Evolutionary conservation across 345 rosid genomes (phyloP), one percentile per base, ranked within the genome.

Genomic region (Acer saccharum): DNA sequence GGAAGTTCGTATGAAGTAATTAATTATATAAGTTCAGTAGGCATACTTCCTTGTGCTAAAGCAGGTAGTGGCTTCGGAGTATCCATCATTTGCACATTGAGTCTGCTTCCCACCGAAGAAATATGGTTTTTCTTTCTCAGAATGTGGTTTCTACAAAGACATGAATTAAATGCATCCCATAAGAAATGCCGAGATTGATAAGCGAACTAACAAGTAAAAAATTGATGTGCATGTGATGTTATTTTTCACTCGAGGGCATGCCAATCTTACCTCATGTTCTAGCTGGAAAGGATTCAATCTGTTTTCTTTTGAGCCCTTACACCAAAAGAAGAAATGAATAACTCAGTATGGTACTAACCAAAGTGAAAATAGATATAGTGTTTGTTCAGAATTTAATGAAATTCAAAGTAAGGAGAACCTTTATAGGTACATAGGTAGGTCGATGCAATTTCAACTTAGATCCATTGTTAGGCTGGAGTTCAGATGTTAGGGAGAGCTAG

Each of bases 281-380:
- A 83, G 86, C 84, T 79, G 93, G 80, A 90, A 79, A 75, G 83
- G 17, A 76, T 85, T 84, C 79, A 74, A 70, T 91, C 91, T 90
- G 74, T 93, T 96, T 88, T 96, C 99, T 89, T 96, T 96, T 84
- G 90, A 86, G 86, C 89, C 94, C 99, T 96, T 85, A 62, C 77
- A 82, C 79, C 83, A 85, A 79, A 74, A 82, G 6, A 52, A 75
- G 29, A 61, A 83, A 81, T 65, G 76, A 83, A 78, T 63, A 84
- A 78, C 65, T 86, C 76, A 85, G 69, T 61, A 71, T 60, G 64
- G 58, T 68, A 72, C 50, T 48, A 69, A 79, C 67, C 18, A 54
- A 46, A 75, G 52, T 43, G 68, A 68, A n/a, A 65, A 74, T 23
- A 21, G 21, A 76, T 16, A 23, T 8, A 46, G 18, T 3, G 3